Conservation (phyloP, 106 monocot species). For the Xerophyta viscosa region DNA sequence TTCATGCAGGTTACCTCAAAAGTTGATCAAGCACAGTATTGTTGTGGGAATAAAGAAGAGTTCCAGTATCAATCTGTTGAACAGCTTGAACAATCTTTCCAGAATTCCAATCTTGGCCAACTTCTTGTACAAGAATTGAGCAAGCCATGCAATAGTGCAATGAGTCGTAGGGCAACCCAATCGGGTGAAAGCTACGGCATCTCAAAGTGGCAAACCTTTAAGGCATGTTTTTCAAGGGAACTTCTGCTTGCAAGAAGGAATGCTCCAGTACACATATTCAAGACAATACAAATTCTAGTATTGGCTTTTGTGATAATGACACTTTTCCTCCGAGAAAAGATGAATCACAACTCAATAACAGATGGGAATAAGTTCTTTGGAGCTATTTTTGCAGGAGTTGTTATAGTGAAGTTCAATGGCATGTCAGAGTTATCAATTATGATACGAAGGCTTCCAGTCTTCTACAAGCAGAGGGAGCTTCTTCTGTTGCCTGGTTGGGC, state of each 20-base stretch:
- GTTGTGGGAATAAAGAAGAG: constrained; percentile 20
- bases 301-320: constrained; percentile 57
- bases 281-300: constrained; percentile 44
- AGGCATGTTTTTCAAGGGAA: constrained; percentile 68
- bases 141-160: neutral
- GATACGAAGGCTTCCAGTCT: constrained; percentile 49
- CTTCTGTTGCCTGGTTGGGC: constrained; percentile 67
- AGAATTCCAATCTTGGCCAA: constrained; percentile 10
- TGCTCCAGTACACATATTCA: constrained; percentile 60
- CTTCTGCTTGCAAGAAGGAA: constrained; percentile 49
- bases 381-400: constrained; percentile 44
- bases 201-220: constrained; percentile 52
- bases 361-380: constrained; percentile 56
- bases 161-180: neutral
- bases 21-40: constrained; percentile 76
- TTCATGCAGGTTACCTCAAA: constrained; percentile 34
- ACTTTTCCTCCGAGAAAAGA: constrained; percentile 47
- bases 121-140: constrained; percentile 17
- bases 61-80: constrained; percentile 37
- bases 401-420: constrained; percentile 78
- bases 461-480: constrained; percentile 71
- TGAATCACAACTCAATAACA: constrained; percentile 30
- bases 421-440: constrained; percentile 66
- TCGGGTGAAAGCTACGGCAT: constrained; percentile 8
- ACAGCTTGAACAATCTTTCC: constrained; percentile 43